These are phyloP conservation scores for Clitopilus hobsonii DNA, from an alignment of 768 basidiomycete species.

Conservation along the genomic window DNA sequence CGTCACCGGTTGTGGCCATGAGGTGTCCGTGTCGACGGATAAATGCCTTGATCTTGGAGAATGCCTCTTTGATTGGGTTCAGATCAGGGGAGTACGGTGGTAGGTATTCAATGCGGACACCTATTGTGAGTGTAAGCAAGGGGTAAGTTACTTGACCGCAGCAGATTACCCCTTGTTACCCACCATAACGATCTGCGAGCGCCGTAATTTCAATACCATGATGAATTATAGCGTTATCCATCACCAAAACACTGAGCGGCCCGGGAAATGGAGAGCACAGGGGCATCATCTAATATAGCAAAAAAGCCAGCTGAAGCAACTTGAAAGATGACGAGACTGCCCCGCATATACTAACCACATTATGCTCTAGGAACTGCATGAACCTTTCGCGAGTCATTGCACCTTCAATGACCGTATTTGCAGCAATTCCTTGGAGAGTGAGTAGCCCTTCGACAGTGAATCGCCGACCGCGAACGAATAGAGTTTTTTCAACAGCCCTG, in stretches of 20 bases:
- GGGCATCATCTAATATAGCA: conserved; percentile 12
- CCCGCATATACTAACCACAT: conserved; percentile 15
- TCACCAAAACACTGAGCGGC: conserved; percentile 21
- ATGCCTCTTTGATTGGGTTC: conserved; percentile 36
- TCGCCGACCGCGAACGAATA: conserved; percentile 22
- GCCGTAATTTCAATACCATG: conserved; percentile 23
- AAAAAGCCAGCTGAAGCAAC: no score
- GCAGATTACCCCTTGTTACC: not conserved
- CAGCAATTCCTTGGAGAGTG: conserved; percentile 25
- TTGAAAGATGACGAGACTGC: not conserved
- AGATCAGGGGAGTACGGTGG: conserved; percentile 35
- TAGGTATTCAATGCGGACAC: conserved; percentile 22
- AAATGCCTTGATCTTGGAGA: conserved; percentile 29
- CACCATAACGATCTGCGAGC: conserved; percentile 13
- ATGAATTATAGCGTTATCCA: conserved; percentile 30
- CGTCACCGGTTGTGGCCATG: conserved; percentile 2
- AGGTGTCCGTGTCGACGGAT: conserved; percentile 16
- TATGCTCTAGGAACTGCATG: conserved; percentile 19
- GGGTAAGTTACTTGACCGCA: not conserved
- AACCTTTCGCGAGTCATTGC: conserved; percentile 18
- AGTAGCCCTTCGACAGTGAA: conserved; percentile 21
- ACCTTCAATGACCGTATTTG: conserved; percentile 21
- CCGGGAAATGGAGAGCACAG: conserved; percentile 22
- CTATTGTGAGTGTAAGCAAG: conserved; percentile 12
- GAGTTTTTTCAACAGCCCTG: conserved; percentile 17